Base-by-base conservation (phyloP, 108 stramenopile genomes). In the Cyclotella choctawhatcheeana region DNA sequence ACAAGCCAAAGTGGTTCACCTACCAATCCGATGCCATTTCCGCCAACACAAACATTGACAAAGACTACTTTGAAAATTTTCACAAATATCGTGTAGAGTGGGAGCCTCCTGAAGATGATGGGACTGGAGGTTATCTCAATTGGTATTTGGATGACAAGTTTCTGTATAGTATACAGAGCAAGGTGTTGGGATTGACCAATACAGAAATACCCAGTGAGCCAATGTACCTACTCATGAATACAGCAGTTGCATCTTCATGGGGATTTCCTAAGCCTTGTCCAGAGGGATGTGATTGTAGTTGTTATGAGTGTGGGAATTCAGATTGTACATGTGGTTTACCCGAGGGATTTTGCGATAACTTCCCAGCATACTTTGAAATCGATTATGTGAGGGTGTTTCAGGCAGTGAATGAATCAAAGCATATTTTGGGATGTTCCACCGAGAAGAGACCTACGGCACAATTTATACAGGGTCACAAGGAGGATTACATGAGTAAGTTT, bases 151-250 rank as follows among this genome's bases (percentile, higher is more conserved):
- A 96, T 60, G 89, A 70, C 17, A 63, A 77, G 22, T 85, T 91
- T 40, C 32, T 92, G 0, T 93, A 83, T 69, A 85, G 90, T 5
- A 74, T 96, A 18, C 58, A 63, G 8, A 90, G 89, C 2, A 54
- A 81, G 34, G 82, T 64, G 43, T 77, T 96, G 43, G 55, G 78
- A 1, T 61, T 93, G 26, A 92, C 88, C n/a, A 79, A 84, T 12
- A 88, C 85, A 20, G 84, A 89, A 69, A 96, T 96, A 31, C 92
- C 94, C 0, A 85, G 86, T 63, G 94, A 96, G 66, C 89, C 94
- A 0, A 96, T 96, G 94, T 93, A 96, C 73, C 54, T 96, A 14
- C 67, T 96, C 22, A 89, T 96, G 81, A 96, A 93, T 72, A 93
- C 92, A 21, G 94, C 94, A 17, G 88, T 93, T 16, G 86, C 91